Base-by-base conservation (phyloP, 345 rosid genomes). In the Lepidium didymum region DNA sequence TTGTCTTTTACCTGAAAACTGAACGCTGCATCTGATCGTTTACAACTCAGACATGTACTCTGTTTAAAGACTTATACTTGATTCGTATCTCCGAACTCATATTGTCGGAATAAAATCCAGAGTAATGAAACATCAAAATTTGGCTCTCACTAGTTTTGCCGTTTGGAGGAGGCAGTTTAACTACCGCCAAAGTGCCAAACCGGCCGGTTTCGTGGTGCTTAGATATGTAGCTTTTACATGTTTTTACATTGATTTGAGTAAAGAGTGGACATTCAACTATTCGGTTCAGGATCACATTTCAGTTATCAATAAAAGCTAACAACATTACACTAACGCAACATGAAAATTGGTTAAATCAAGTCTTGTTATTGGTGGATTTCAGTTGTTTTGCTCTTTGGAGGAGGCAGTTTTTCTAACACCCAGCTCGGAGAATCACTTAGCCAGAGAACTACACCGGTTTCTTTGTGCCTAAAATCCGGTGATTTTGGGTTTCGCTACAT, bases 401-500 rank as follows among this genome's bases (percentile, higher is more conserved):
- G 69, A 13, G 90, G 96, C 80, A 88, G 79, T 76, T 74, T 64
- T 2, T 78, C 54, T 43, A 21, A 55, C 52, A 82, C 93, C 96
- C 93, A 88, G 37, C 65, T 66, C 16, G 96, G 91, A 38, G 83
- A 52, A 19, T 37, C 0, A 19, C 7, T 23, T 10, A 88, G 81
- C 96, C 97, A 91, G 7, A 91, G 79, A 29, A 35, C 83, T 68
- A 75, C 53, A 23, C 90, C 83, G 1, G 83, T 85, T 41, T 85
- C 90, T 71, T 83, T 91, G 73, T 87, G 88, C 84, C 78, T 85
- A 74, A 88, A 91, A 70, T 90, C 92, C 0, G 96, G 97, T 7
- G 43, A 31, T 67, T 51, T 86, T 42, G 36, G 63, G 9, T 74
- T 75, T 44, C 9, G 58, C 97, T 87, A 51, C 68, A 68, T 35